phyloP scores from a whole-genome alignment of 768 basidiomycete genomes.

The Naematelia encephala region DNA sequence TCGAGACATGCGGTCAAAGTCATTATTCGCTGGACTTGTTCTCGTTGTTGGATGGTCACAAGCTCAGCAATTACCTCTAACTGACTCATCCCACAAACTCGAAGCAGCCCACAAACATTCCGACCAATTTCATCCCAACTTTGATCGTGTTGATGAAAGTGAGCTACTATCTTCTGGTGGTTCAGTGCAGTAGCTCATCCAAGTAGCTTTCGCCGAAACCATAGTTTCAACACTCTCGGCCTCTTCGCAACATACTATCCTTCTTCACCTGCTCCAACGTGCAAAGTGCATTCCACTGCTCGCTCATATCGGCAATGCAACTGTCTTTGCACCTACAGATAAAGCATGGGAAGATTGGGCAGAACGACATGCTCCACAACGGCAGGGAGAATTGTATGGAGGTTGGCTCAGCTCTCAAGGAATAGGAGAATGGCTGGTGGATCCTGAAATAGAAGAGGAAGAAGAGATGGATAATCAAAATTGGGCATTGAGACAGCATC shows the following conservation, averaged over 20 bases:
- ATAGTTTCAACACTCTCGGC: constrained; percentile 72
- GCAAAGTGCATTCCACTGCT: constrained; percentile 86
- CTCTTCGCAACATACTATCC: constrained; percentile 72
- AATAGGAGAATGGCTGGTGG: constrained; percentile 53
- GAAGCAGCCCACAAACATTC: too few relatives aligned
- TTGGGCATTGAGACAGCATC: constrained; percentile 79
- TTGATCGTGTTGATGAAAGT: too few relatives aligned
- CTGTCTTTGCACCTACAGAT: constrained; percentile 94
- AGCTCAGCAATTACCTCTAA: neutral
- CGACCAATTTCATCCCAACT: too few relatives aligned
- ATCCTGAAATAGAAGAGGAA: neutral
- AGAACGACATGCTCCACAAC: constrained; percentile 19
- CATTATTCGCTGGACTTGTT: neutral
- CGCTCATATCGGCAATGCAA: constrained; percentile 75
- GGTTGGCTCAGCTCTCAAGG: constrained; percentile 25
- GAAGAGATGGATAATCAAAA: constrained; percentile 37
- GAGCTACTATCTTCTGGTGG: neutral
- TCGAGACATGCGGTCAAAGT: neutral
- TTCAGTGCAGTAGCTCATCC: neutral
- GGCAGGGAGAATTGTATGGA: neutral
- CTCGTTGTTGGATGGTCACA: neutral
- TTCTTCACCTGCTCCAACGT: constrained; percentile 73
- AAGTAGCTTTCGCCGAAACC: constrained; percentile 21
- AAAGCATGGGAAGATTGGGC: constrained; percentile 59
- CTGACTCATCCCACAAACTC: neutral